A percentile compares a stretch with the other conserved stretches of the same genome.
phyloP scores from a whole-genome alignment of 331 rosid species.

The Erythrophleum ivorense region DNA sequence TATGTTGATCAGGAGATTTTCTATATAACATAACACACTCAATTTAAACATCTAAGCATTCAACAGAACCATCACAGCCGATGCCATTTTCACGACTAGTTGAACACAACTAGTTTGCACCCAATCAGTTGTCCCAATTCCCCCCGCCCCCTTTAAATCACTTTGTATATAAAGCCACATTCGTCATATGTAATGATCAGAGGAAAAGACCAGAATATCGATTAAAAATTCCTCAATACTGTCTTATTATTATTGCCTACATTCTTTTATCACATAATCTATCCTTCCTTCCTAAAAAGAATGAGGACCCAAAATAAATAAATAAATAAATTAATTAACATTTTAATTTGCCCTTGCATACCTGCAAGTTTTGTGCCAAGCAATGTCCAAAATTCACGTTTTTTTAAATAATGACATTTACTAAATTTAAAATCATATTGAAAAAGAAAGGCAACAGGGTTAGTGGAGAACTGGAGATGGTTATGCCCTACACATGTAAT shows the following conservation, averaged over 20 bases:
- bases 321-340: neutral
- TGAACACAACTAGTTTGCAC: neutral
- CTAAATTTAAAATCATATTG: neutral
- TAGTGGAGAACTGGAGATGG: neutral
- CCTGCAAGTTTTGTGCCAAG: neutral
- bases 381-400: neutral
- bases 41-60: slow-evolving; percentile 8
- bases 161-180: neutral
- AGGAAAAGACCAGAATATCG: slow-evolving; percentile 1
- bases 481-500: neutral
- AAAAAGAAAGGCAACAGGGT: slow-evolving; percentile 15
- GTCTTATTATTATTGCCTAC: slow-evolving; percentile 1
- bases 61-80: slow-evolving; percentile 4
- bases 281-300: neutral
- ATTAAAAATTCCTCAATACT: slow-evolving; percentile 1
- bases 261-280: neutral
- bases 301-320: neutral
- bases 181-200: neutral
- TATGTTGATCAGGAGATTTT: neutral
- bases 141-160: neutral
- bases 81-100: neutral
- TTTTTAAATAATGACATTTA: slow-evolving; percentile 4
- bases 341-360: neutral
- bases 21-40: neutral
- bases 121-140: slow-evolving; percentile 1